Base-by-base conservation (phyloP, 805 yeast species). In the Candida glaebosa region DNA sequence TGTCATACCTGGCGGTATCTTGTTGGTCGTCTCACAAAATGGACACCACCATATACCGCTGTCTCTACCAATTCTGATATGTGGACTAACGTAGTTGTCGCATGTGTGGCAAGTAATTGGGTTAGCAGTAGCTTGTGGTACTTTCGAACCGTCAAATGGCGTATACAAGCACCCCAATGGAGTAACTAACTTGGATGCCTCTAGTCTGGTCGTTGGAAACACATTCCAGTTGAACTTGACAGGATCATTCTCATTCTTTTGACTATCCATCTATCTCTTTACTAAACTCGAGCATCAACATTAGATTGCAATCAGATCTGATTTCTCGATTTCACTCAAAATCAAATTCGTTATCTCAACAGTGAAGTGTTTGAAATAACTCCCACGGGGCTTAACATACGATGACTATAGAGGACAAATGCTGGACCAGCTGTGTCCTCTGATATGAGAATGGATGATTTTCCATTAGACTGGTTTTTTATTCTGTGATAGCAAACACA, bases 151-250 rank as follows among this genome's bases (percentile, higher is more conserved):
- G 3, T 17, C 15, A 36, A 32, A 36, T 8, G 73, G 73, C 0
- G 63, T 49, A 40, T 53, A 60, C 31, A 67, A 43, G 44, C 72
- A 67, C 8, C 70, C 74, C 30, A 67, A 30, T 2, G 73, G 73
- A 2, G 65, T 52, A 47, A 57, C 52, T 37, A 65, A 42, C 20
- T 50, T 58, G 2, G 59, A 51, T 3, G 58, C 60, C 43, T 69
- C 74, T 4, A 66, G 49, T 32, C 66, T 57, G 1, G 72, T 67
- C 15, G 64, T 54, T 1, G 74, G 73, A 46, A 69, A 61, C 8
- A 65, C 51, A 61, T 85, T 82, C 91, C 91, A 85, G 53, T 84
- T 79, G 68, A 85, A 83, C 22, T 24, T 24, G 8, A 24, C 28
- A 8, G 28, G 12, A 24, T 24, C 28, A 24, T 24, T 12, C 10